Evolutionary conservation across 352 stramenopile genomes (phyloP).

Genomic region (Phytophthora capsici): DNA sequence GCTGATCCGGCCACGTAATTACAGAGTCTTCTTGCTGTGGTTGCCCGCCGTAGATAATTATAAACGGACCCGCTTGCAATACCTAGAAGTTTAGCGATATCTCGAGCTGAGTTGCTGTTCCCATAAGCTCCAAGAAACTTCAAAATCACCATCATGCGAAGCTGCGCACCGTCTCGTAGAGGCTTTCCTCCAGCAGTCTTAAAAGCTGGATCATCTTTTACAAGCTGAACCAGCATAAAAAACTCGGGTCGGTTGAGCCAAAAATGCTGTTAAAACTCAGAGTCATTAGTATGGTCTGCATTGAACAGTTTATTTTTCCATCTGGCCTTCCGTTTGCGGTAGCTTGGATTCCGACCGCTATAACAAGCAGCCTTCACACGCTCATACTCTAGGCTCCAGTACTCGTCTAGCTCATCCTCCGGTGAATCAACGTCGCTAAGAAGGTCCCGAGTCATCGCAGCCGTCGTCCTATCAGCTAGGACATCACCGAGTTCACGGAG

Average conservation of each 20-base stretch:
- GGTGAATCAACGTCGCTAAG: constrained; percentile 2
- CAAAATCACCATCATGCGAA: constrained; percentile 34
- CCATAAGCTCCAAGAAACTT: constrained; percentile 34
- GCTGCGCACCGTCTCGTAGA: constrained; percentile 24
- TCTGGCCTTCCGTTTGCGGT: constrained; percentile 2
- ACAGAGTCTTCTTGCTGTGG: not conserved
- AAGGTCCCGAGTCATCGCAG: not conserved
- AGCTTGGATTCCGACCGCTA: not conserved
- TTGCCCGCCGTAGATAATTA: constrained; percentile 25
- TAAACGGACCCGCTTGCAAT: constrained; percentile 22
- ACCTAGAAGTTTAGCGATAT: constrained; percentile 32
- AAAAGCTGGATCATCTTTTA: constrained; percentile 16
- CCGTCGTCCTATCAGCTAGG: not conserved
- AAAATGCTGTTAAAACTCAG: constrained; percentile 22
- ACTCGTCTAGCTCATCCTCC: constrained; percentile 13
- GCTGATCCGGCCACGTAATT: constrained; percentile 5
- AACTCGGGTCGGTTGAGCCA: constrained; percentile 7
- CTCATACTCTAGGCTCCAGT: constrained; percentile 12
- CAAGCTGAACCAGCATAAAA: constrained; percentile 3
- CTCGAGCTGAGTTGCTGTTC: constrained; percentile 26
- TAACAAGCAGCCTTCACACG: not conserved
- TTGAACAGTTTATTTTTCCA: constrained; percentile 8
- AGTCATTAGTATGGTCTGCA: constrained; percentile 10
- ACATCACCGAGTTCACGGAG: constrained; percentile 7
- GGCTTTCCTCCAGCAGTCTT: constrained; percentile 4